phyloP scores from a whole-genome alignment of 2,329 filamentous ascomycete species.

The Colletotrichum sp. region DNA sequence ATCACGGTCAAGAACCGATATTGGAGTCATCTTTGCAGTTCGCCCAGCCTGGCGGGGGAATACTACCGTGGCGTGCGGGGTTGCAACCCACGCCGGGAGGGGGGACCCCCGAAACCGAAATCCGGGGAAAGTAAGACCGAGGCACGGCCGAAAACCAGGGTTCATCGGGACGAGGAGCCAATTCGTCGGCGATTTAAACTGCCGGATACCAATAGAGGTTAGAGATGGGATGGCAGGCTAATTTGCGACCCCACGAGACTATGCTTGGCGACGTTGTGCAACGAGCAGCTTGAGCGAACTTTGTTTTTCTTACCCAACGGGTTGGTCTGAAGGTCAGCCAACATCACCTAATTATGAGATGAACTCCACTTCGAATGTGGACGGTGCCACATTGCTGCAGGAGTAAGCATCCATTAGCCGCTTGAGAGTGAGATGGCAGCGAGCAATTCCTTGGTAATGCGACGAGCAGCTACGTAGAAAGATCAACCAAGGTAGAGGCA shows the following conservation, averaged over 20 bases:
- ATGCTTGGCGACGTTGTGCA: neutral
- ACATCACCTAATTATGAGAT: neutral
- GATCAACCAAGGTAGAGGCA: neutral
- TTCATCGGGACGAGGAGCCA: neutral
- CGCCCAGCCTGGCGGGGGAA: neutral
- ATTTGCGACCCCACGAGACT: neutral
- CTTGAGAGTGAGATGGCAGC: neutral
- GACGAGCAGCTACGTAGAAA: neutral
- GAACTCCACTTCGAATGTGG: neutral
- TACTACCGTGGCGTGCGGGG: slow-evolving; percentile 2
- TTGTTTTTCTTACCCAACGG: neutral
- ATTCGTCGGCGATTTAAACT: neutral
- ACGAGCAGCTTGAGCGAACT: neutral
- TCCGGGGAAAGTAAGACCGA: slow-evolving; percentile 10
- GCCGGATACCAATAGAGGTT: neutral
- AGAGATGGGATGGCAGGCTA: neutral
- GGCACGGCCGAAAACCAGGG: neutral
- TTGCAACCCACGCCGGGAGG: neutral
- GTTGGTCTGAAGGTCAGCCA: neutral
- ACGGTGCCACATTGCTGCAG: neutral
- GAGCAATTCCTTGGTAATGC: neutral
- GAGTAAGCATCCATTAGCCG: neutral
- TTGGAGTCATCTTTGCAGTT: neutral
- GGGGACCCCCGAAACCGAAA: neutral
- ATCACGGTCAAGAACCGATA: neutral